Conservation (phyloP, 2,329 filamentous ascomycete genomes). For the Fusarium haematococcum region DNA sequence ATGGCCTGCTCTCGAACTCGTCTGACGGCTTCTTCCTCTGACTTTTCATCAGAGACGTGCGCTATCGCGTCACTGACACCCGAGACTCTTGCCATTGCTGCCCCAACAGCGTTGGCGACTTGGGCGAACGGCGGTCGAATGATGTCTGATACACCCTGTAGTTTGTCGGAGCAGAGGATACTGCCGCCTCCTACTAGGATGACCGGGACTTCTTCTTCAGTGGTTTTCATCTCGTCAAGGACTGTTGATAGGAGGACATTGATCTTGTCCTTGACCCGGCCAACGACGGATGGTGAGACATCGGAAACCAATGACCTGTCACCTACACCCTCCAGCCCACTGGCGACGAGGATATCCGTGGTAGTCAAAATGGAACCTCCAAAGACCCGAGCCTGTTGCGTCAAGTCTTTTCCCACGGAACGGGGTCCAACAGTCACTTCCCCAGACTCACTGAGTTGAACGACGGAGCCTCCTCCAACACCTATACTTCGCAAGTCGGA, state of each 20-base stretch:
- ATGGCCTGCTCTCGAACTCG: neutral
- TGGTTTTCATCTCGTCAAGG: conserved; percentile 16
- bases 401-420: conserved; percentile 18
- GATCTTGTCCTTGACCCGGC: neutral
- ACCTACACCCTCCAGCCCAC: neutral
- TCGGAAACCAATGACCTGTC: neutral
- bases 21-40: neutral
- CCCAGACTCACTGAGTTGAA: neutral
- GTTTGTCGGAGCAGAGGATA: conserved; percentile 53
- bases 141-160: conserved; percentile 50
- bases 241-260: neutral
- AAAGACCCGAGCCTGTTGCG: conserved; percentile 2
- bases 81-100: conserved; percentile 52
- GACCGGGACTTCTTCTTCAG: neutral
- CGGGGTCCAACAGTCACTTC: conserved; percentile 4
- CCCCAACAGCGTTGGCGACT: conserved; percentile 62
- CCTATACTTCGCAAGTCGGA: conserved; percentile 22
- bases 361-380: conserved; percentile 14
- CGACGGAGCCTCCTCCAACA: conserved; percentile 23
- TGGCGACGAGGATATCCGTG: conserved; percentile 12
- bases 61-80: neutral
- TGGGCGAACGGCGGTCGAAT: conserved; percentile 49
- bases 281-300: neutral
- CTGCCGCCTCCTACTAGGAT: conserved; percentile 56
- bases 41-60: neutral